Percentiles rank a stretch among this genome's conserved stretches.
Evolutionary conservation across 148 eudicot species (phyloP).

Genomic region (Camellia japonica): DNA sequence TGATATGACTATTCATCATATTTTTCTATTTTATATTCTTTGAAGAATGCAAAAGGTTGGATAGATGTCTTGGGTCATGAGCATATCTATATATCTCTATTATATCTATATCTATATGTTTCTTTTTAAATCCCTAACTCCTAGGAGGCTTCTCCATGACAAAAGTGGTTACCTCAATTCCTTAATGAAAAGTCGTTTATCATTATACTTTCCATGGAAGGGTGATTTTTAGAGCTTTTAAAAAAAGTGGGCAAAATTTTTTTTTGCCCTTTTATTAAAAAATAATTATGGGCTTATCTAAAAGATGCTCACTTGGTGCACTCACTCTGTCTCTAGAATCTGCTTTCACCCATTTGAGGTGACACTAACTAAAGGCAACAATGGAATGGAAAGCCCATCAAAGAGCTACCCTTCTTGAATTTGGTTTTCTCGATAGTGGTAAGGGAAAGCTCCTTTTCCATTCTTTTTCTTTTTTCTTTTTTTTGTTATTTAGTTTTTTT

Average conservation of each 20-base stretch:
- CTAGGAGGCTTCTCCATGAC: slow-evolving; percentile 49
- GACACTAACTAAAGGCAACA: slow-evolving; percentile 13
- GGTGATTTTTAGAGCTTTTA: slow-evolving; percentile 23
- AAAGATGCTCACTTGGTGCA: slow-evolving; percentile 27
- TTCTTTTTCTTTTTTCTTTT: not conserved
- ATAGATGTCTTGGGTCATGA: not conserved
- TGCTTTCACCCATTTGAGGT: slow-evolving; percentile 35
- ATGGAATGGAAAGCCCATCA: slow-evolving; percentile 4
- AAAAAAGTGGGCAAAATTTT: slow-evolving; percentile 16
- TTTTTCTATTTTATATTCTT: slow-evolving; percentile 12
- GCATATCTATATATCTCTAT: not conserved
- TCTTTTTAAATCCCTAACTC: slow-evolving; percentile 43
- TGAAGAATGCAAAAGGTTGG: slow-evolving; percentile 29
- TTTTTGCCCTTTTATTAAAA: slow-evolving; percentile 16
- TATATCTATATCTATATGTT: not conserved
- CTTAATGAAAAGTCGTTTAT: slow-evolving; percentile 40
- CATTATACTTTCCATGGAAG: slow-evolving; percentile 37
- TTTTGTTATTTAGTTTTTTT: not conserved
- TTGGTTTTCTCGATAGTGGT: not conserved
- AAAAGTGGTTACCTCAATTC: slow-evolving; percentile 38
- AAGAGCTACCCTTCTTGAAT: not conserved
- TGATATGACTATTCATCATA: not conserved
- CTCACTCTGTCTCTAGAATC: slow-evolving; percentile 27
- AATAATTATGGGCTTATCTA: slow-evolving; percentile 19
- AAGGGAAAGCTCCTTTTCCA: not conserved